Evolutionary conservation across 805 yeast species (phyloP).

Genomic region (Nakazawaea wyomingensis): DNA sequence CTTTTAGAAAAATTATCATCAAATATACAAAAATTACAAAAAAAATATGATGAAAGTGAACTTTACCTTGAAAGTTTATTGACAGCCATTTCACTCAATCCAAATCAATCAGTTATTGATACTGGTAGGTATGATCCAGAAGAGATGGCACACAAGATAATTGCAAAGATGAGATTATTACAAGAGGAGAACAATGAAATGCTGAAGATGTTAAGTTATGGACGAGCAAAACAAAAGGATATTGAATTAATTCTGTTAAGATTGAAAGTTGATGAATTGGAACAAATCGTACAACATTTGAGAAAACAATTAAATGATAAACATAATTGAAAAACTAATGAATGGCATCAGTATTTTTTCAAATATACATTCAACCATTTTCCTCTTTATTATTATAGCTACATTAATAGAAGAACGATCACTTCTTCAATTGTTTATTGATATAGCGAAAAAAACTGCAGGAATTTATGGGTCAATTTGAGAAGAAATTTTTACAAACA

Average conservation of each 20-base stretch:
- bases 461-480: no score
- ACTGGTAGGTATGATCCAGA: conserved; percentile 68
- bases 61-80: conserved; percentile 56
- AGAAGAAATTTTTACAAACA: no score
- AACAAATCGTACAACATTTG: conserved; percentile 10
- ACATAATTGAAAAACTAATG: no score
- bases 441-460: no score
- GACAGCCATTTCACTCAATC: conserved; percentile 50
- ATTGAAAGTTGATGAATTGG: conserved; percentile 43
- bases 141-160: conserved; percentile 68
- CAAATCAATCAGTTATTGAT: conserved; percentile 39
- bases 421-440: no score
- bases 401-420: no score
- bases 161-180: conserved; percentile 54
- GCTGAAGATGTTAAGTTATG: conserved; percentile 65
- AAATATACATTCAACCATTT: no score
- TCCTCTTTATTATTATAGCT: no score
- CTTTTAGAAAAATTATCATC: conserved; percentile 24
- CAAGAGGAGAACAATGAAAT: conserved; percentile 67
- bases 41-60: conserved; percentile 59
- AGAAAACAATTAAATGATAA: background rate
- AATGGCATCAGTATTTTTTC: no score
- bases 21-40: conserved; percentile 23
- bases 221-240: conserved; percentile 68
- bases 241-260: conserved; percentile 62